Percentiles rank a stretch among this genome's conserved stretches.
Conservation (phyloP, 768 basidiomycete species). For the Boletellus emodensis region DNA sequence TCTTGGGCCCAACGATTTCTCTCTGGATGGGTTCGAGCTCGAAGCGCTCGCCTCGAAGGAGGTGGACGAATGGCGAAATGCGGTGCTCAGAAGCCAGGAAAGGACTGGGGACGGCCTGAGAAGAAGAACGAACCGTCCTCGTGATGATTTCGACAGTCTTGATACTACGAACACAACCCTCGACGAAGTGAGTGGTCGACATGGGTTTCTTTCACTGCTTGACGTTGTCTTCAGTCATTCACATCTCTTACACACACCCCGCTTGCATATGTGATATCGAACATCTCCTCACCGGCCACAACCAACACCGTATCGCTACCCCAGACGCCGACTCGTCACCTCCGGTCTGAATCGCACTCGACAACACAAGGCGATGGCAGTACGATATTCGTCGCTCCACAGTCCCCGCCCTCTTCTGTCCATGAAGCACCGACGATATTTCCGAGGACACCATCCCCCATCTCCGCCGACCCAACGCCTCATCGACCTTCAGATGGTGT, state of each 20-base stretch:
- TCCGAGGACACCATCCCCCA: not conserved
- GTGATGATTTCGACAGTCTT: slow-evolving; percentile 12
- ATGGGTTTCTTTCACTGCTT: not conserved
- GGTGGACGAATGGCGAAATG: slow-evolving; percentile 50
- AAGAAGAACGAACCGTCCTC: slow-evolving; percentile 5
- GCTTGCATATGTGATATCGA: slow-evolving; percentile 44
- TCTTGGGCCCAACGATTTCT: slow-evolving; percentile 16
- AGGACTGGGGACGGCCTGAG: slow-evolving; percentile 1
- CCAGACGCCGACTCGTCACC: slow-evolving; percentile 11
- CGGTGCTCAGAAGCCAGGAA: slow-evolving; percentile 33
- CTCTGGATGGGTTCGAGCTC: slow-evolving; percentile 40
- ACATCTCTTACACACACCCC: slow-evolving; percentile 43
- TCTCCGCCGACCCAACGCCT: not conserved
- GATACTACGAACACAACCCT: slow-evolving; percentile 31
- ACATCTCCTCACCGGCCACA: slow-evolving; percentile 32
- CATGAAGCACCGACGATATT: slow-evolving; percentile 2
- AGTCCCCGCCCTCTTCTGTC: not conserved
- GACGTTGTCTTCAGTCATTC: slow-evolving; percentile 36
- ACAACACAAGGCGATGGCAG: slow-evolving; percentile 6
- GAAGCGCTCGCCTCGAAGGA: slow-evolving; percentile 50
- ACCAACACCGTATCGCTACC: slow-evolving; percentile 13
- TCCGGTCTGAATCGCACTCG: slow-evolving; percentile 17
- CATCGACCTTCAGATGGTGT: not conserved
- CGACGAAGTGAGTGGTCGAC: slow-evolving; percentile 43
- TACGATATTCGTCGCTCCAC: not conserved